A percentile compares a stretch with the other conserved stretches of the same genome.
Evolutionary conservation across 169 alveolate genomes (phyloP).

Genomic region (Eimeria praecox): DNA sequence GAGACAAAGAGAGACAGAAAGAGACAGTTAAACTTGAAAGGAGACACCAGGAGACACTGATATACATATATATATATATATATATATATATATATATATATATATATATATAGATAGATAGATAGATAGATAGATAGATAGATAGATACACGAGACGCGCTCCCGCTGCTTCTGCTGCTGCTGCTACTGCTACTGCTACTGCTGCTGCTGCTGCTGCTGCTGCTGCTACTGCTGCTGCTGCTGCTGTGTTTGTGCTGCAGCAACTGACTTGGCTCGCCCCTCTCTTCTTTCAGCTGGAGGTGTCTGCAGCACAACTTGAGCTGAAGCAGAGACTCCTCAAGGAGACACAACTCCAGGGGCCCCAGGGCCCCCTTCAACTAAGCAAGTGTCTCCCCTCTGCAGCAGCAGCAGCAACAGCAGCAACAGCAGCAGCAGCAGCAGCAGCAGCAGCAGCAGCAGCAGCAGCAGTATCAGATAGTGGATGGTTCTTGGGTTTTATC

Average conservation of each 20-base stretch:
- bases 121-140: no score
- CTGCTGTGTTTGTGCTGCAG: not conserved
- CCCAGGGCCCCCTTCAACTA: slow-evolving; percentile 22
- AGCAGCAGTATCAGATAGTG: no score
- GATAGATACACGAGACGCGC: no score
- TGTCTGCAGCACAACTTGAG: not conserved
- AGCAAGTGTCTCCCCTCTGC: not conserved
- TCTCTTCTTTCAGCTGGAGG: not conserved
- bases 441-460: no score
- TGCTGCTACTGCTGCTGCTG: not conserved
- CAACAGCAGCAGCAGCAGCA: no score
- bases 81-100: no score
- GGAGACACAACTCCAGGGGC: not conserved
- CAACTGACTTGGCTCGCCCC: slow-evolving; percentile 65
- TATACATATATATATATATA: no score
- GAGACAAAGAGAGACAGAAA: slow-evolving; percentile 1
- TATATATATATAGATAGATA: no score
- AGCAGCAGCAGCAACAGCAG: no score
- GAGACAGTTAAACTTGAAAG: not conserved
- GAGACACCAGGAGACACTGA: not conserved
- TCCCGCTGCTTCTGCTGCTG: not conserved
- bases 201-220: slow-evolving; percentile 12
- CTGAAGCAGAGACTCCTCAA: not conserved
- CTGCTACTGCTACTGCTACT: not conserved
- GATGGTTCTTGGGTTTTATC: no score